A percentile compares a stretch with the other conserved stretches of the same genome.
Evolutionary conservation across 2,329 filamentous ascomycete species (phyloP).

Genomic region (Aspergillus fructus): DNA sequence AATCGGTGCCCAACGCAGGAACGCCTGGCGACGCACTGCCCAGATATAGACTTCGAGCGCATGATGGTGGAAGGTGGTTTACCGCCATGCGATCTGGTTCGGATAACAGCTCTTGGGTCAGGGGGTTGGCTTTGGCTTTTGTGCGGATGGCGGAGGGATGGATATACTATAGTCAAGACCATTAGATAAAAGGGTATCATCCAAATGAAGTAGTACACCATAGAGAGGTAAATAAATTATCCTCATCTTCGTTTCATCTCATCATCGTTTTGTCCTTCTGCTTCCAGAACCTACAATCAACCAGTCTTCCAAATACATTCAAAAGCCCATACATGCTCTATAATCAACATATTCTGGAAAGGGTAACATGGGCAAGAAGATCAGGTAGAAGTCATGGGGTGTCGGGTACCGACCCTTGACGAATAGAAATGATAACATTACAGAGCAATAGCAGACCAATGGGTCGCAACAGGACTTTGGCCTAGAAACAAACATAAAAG

Average conservation of each 20-base stretch:
- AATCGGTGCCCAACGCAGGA: neutral
- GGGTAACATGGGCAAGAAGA: conserved; percentile 3
- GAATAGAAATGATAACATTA: conserved; percentile 11
- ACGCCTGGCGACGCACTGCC: neutral
- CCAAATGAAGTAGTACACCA: neutral
- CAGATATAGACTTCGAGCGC: neutral
- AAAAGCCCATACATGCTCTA: conserved; percentile 21
- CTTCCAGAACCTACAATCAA: conserved; percentile 17
- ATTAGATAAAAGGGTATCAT: conserved; percentile 8
- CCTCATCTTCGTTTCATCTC: conserved; percentile 8
- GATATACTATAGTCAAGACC: conserved; percentile 9
- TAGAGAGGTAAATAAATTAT: neutral
- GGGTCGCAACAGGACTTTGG: conserved; percentile 1
- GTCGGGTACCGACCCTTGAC: neutral
- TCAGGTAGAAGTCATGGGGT: neutral
- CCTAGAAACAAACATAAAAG: neutral
- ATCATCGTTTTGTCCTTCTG: neutral
- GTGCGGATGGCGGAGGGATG: neutral
- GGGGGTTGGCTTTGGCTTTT: neutral
- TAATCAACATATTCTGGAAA: conserved; percentile 18
- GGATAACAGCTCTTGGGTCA: neutral
- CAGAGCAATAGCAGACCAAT: conserved; percentile 11
- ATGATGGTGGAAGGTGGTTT: conserved; percentile 1
- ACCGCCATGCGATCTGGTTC: neutral
- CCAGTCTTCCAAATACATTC: conserved; percentile 11